Evolutionary conservation across 169 alveolate genomes (phyloP), one percentile per base, ranked within the genome.

Genomic region (Eimeria acervulina): DNA sequence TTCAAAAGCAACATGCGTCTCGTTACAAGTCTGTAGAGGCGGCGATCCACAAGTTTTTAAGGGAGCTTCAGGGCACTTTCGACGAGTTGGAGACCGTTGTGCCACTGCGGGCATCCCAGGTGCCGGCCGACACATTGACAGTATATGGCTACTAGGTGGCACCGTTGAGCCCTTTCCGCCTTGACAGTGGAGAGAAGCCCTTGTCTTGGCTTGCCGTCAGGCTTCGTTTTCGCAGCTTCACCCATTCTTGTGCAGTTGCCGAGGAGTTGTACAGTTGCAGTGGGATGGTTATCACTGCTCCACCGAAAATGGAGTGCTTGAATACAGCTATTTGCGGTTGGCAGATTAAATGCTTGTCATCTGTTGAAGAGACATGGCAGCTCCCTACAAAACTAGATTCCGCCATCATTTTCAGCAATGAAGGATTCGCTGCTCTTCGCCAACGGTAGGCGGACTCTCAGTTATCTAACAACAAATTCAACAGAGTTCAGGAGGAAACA

Each of bases 71-170:
- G 59, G 33, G 81, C 59, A 61, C 93, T 4, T 83, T 87, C 83
- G 61, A 87, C 93, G 93, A 87, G 44, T 44, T 87, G 40, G 59
- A 59, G 28, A 87, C 93, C 61, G 28, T 61, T 15, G 93, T 61
- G 38, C 93, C 93, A 28, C 93, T 87, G 55, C 78, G 93, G 2
- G 80, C 93, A 6, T 87, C 93, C 83, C 93, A 87, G 93, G 93
- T 87, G 61, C 59, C 38, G 26, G 28, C 59, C 63, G 59, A 23
- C 59, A 61, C 70, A 17, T 44, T 38, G n/a, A 1, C 63, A 17
- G 83, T 28, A 26, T 15, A 76, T 36, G 66, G 26, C 68, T 80
- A 12, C 63, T 61, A 19, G 28, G 4, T n/a, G 13, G 51, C 89
- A 42, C 7, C 28, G 1, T 44, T 44, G 42, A 15, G 26, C n/a